Evolutionary conservation across 805 yeast species (phyloP), one percentile per base, ranked within the genome.

Genomic region (Lachancea cidri): DNA sequence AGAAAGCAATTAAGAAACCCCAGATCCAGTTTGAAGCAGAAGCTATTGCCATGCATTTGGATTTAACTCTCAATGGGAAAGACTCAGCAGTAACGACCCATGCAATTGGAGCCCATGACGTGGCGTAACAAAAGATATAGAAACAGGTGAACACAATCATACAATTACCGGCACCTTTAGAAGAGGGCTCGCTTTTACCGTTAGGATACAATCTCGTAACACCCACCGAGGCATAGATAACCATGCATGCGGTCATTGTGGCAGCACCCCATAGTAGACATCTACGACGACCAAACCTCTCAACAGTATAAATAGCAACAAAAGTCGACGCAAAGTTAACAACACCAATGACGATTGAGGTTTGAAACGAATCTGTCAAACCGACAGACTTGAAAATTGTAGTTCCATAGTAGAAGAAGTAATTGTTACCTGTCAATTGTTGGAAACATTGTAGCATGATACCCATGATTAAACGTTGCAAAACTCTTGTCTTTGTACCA

Each of bases 51-150:
- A 66, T 66, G 50, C 73, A 78, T 61, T 74, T 52, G 61, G 77
- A 57, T 62, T 81, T 77, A 60, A 82, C 78, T 69, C 87, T 74
- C 53, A 81, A 70, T 63, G 87, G 88, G 64, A 77, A 82, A 36
- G 80, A 72, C 65, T 82, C 87, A 35, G 86, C 73, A 27, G 78
- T 74, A 51, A 81, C 77, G 46, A 78, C 78, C 63, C 70, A 81
- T 38, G 76, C 77, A 53, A 76, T 74, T 56, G 86, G 84, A 47
- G 86, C 87, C 87, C 87, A 82, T 24, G 86, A 77, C 36, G 81
- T 74, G 30, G 87, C 87, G 53, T 81, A 81, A 70, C 71, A 78
- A 74, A 81, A 80, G 48, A 82, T 78, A 71, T 69, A 81, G 53
- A 82, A 66, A 68, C 86, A 79, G 27, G 86, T 72, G 53, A 82